These are phyloP conservation scores for Exophiala lecanii-corni DNA, from an alignment of 2,329 filamentous ascomycete species.

Conservation along the genomic window DNA sequence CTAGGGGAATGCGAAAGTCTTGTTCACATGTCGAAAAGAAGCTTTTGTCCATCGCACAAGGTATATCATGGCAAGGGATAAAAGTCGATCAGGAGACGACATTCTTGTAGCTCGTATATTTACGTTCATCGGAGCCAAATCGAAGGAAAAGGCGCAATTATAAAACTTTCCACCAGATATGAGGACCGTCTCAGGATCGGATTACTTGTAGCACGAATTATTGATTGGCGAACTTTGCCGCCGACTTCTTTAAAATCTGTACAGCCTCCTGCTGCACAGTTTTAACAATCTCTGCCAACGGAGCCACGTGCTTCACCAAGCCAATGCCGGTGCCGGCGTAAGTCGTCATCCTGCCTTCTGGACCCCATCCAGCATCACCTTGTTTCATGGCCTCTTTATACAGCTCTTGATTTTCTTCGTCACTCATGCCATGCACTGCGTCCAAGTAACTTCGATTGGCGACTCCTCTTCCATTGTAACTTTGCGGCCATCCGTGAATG, in stretches of 20 bases:
- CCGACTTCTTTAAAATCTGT: constrained; percentile 15
- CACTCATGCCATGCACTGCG: constrained; percentile 34
- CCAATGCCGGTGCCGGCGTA: constrained; percentile 62
- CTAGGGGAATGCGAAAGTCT: no score
- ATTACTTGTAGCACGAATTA: no score
- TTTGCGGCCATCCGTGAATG: constrained; percentile 54
- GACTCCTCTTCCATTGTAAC: constrained; percentile 56
- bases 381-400: constrained; percentile 47
- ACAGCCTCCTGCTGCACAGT: constrained; percentile 20
- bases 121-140: no score
- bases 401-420: constrained; percentile 37
- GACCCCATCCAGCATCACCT: constrained; percentile 52
- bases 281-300: constrained; percentile 49
- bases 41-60: no score
- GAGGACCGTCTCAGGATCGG: no score
- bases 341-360: constrained; percentile 52
- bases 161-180: no score
- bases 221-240: constrained; percentile 8
- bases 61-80: no score
- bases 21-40: no score
- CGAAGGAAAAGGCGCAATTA: no score
- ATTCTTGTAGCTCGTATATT: no score
- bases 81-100: no score
- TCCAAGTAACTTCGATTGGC: constrained; percentile 52
- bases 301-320: constrained; percentile 48